Evolutionary conservation across 1,284 basidiomycete species (phyloP).

Genomic region (Irpex rosettiformis): DNA sequence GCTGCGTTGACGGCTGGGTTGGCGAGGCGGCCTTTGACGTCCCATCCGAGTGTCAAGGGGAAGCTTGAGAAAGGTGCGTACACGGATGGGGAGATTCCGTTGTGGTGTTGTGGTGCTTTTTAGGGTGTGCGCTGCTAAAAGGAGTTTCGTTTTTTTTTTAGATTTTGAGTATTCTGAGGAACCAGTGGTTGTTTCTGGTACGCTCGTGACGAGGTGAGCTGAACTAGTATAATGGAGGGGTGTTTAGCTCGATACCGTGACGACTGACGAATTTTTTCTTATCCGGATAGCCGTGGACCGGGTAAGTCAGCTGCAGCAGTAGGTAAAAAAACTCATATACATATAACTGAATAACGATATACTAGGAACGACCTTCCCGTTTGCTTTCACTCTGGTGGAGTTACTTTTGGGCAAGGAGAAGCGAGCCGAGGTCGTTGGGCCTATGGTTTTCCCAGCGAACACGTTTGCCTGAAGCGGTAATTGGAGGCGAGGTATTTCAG

Average conservation of each 20-base stretch:
- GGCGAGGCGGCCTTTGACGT: conserved; percentile 66
- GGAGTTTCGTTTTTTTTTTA: conserved; percentile 25
- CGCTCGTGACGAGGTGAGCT: conserved; percentile 74
- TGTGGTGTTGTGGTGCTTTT: not conserved
- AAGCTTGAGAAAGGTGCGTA: conserved; percentile 55
- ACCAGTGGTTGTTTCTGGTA: conserved; percentile 71
- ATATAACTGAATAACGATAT: conserved; percentile 2
- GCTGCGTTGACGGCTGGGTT: conserved; percentile 66
- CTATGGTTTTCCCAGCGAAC: conserved; percentile 77
- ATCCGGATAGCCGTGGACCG: conserved; percentile 69
- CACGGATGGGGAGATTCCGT: too few species aligned
- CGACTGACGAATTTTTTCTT: conserved; percentile 1
- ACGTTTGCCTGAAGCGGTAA: conserved; percentile 30
- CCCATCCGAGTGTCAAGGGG: conserved; percentile 73
- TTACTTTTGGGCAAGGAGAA: conserved; percentile 63
- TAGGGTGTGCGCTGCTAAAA: not conserved
- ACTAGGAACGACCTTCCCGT: conserved; percentile 79
- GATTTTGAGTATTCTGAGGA: conserved; percentile 79
- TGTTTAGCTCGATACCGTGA: not conserved
- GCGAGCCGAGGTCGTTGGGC: conserved; percentile 61
- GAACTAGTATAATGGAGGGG: not conserved
- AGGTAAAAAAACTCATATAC: not conserved
- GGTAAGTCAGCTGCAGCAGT: conserved; percentile 37
- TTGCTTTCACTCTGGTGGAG: conserved; percentile 72
- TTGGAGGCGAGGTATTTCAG: not conserved